phyloP scores from a whole-genome alignment of 2,329 filamentous ascomycete species.

The Pseudopyricularia cyperi region DNA sequence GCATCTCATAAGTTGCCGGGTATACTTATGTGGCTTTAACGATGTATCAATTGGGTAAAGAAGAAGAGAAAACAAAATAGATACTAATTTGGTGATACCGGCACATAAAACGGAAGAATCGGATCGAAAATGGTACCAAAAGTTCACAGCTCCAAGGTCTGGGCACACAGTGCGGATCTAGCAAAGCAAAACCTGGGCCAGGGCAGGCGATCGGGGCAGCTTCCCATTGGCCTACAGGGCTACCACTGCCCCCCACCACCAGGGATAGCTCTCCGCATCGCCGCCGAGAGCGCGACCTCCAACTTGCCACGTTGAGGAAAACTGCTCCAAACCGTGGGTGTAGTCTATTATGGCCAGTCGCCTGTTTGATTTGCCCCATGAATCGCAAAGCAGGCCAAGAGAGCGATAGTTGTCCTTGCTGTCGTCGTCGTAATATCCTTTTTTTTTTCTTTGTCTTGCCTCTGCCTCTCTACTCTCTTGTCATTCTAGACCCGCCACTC shows the following conservation, averaged over 20 bases:
- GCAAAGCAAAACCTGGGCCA: background rate
- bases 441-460: background rate
- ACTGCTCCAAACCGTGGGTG: background rate
- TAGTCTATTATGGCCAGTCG: no score
- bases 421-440: background rate
- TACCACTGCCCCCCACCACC: no score
- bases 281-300: background rate
- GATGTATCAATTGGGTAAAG: no score
- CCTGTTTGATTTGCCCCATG: no score
- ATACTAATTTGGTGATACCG: no score
- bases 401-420: background rate
- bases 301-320: slow-evolving; percentile 3
- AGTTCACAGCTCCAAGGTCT: no score
- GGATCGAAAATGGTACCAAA: no score
- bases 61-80: no score
- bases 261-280: slow-evolving; percentile 1
- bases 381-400: background rate
- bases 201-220: background rate
- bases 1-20: no score
- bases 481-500: background rate
- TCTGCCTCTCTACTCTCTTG: background rate
- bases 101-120: no score
- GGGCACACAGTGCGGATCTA: background rate
- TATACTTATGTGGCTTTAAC: no score
- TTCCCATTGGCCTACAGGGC: background rate